phyloP scores from a whole-genome alignment of 2,329 filamentous ascomycete genomes.

The Diaporthe citrichinensis region DNA sequence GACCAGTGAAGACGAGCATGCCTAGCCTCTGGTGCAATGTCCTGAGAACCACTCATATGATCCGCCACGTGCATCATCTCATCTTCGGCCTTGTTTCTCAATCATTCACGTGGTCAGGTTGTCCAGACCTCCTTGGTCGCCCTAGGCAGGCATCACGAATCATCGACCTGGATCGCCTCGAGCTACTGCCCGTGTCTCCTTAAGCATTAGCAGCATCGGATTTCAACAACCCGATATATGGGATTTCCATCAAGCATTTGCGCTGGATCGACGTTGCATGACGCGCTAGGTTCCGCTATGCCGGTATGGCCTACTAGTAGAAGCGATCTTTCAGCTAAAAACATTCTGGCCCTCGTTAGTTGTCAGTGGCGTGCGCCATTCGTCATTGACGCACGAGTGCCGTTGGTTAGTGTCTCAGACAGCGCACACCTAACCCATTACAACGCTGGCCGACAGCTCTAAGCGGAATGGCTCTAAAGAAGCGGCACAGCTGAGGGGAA shows the following conservation, averaged over 20 bases:
- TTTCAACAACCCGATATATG: not conserved
- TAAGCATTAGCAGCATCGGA: not conserved
- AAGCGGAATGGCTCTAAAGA: constrained; percentile 5
- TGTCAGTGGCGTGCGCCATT: constrained; percentile 25
- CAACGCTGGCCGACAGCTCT: constrained; percentile 8
- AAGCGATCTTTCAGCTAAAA: constrained; percentile 22
- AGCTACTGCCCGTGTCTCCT: not conserved
- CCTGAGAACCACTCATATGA: not conserved
- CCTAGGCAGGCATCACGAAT: not conserved
- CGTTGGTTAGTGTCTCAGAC: constrained; percentile 27
- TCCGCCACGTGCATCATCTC: constrained; percentile 10
- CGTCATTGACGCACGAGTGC: constrained; percentile 36
- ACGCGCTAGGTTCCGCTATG: constrained; percentile 32
- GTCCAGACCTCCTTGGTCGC: not conserved
- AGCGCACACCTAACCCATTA: constrained; percentile 23
- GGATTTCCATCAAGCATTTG: constrained; percentile 25
- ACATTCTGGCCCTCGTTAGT: not conserved
- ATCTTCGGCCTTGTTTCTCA: not conserved
- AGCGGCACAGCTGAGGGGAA: constrained; percentile 35
- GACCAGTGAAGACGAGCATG: no score
- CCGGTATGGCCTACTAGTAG: constrained; percentile 16
- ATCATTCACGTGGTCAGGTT: constrained; percentile 5
- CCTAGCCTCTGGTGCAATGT: not conserved
- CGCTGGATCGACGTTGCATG: constrained; percentile 32
- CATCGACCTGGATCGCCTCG: not conserved